These are phyloP conservation scores for Heritiera fomes DNA, from an alignment of 345 rosid genomes.

Conservation along the genomic window DNA sequence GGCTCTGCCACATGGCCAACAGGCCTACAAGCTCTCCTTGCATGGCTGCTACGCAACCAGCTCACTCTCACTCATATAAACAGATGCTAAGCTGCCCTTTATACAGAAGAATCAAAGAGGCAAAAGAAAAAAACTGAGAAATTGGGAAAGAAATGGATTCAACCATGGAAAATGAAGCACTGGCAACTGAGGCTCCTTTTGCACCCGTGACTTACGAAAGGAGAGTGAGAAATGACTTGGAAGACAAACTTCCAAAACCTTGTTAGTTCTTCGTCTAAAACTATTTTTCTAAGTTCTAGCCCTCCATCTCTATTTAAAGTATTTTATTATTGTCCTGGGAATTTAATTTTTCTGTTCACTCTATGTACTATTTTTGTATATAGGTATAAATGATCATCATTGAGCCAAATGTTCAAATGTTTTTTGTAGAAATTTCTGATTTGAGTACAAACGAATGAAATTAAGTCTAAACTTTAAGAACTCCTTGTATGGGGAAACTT, in stretches of 20 bases:
- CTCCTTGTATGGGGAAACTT: not conserved
- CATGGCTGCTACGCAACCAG: constrained; percentile 14
- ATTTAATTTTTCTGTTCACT: not conserved
- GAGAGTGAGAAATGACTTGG: constrained; percentile 60
- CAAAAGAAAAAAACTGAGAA: not conserved
- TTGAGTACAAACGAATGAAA: not conserved
- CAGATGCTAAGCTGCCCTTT: not conserved
- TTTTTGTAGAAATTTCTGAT: no score
- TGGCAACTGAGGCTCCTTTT: constrained; percentile 64
- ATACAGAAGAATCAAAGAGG: not conserved
- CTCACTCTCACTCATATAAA: not conserved
- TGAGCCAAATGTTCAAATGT: no score
- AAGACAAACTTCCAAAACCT: constrained; percentile 65
- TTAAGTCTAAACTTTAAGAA: no score
- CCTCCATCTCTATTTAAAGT: not conserved
- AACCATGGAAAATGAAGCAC: constrained; percentile 42
- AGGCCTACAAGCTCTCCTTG: not conserved
- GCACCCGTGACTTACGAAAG: constrained; percentile 77
- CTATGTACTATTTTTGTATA: no score
- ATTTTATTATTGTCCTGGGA: not conserved
- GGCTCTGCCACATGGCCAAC: not conserved
- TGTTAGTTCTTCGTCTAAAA: constrained; percentile 38
- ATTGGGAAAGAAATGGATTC: constrained; percentile 15
- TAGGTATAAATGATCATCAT: no score
- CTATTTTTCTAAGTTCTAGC: not conserved